Percentiles rank a stretch among this genome's conserved stretches.
These are phyloP conservation scores for Tylopilus subfusipes DNA, from an alignment of 768 basidiomycete genomes.

Conservation along the genomic window DNA sequence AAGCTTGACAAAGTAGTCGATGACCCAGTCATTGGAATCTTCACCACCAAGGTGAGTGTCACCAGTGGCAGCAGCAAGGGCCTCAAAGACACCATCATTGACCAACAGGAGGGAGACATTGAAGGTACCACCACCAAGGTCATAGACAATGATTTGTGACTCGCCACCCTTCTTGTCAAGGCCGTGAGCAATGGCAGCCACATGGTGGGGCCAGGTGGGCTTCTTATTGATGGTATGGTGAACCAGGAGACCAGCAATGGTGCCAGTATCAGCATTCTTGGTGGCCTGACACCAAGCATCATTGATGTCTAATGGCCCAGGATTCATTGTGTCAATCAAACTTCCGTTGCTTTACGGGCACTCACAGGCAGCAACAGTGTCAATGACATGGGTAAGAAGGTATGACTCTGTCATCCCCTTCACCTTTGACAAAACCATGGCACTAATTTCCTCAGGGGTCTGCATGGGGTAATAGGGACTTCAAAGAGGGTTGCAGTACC, in stretches of 20 bases:
- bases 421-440: slow-evolving; percentile 98
- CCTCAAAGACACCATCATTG: too few relatives aligned
- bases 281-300: slow-evolving; percentile 98
- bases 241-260: slow-evolving; percentile 90
- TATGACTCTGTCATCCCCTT: slow-evolving; percentile 98
- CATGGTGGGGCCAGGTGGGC: slow-evolving; percentile 93
- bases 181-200: slow-evolving; percentile 98
- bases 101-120: slow-evolving; percentile 96
- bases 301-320: too few relatives aligned
- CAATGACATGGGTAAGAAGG: too few relatives aligned
- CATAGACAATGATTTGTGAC: slow-evolving; percentile 98
- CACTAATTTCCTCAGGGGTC: slow-evolving; percentile 96
- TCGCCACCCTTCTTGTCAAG: slow-evolving; percentile 97
- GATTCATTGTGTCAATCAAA: too few relatives aligned
- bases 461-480: too few relatives aligned
- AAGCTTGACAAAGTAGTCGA: too few relatives aligned
- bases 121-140: slow-evolving; percentile 97
- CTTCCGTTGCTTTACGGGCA: too few relatives aligned
- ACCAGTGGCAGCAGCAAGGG: too few relatives aligned
- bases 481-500: too few relatives aligned
- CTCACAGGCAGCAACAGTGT: too few relatives aligned
- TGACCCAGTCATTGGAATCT: too few relatives aligned
- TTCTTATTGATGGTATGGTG: slow-evolving; percentile 99
- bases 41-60: too few relatives aligned
- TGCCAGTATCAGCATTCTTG: slow-evolving; percentile 96